These are phyloP conservation scores for Pleurotus eryngii DNA, from an alignment of 768 basidiomycete genomes.

Conservation along the genomic window DNA sequence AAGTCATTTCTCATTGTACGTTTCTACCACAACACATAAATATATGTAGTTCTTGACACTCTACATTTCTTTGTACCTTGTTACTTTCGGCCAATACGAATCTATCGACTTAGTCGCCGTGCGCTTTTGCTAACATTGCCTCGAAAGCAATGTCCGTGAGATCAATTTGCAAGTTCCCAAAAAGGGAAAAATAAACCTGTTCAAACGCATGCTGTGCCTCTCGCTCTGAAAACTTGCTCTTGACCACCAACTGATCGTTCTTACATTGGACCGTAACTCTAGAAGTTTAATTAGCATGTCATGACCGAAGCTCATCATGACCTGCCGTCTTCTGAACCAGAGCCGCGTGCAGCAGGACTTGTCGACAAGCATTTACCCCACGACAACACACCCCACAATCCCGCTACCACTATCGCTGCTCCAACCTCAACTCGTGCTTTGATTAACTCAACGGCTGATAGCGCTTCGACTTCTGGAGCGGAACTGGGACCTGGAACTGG, in stretches of 20 bases:
- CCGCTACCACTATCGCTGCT: background rate
- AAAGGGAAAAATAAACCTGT: no score
- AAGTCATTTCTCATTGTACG: slow-evolving; percentile 2
- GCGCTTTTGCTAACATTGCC: no score
- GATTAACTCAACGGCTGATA: background rate
- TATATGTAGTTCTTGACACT: background rate
- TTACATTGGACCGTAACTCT: no score
- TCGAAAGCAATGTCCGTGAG: no score
- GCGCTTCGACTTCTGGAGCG: background rate
- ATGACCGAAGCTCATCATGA: slow-evolving; percentile 8
- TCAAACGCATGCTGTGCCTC: no score
- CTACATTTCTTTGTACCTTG: background rate
- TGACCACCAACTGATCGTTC: no score
- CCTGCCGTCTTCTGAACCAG: background rate
- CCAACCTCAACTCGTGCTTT: background rate
- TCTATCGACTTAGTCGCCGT: no score
- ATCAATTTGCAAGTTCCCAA: no score
- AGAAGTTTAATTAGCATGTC: slow-evolving; percentile 4
- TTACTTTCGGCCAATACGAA: background rate
- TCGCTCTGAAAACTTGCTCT: no score
- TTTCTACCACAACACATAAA: background rate
- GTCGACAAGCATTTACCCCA: background rate
- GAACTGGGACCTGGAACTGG: background rate
- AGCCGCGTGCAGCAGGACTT: background rate
- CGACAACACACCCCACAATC: background rate